Conservation (phyloP, 805 yeast genomes). For the Monosporozyma aerobia region DNA sequence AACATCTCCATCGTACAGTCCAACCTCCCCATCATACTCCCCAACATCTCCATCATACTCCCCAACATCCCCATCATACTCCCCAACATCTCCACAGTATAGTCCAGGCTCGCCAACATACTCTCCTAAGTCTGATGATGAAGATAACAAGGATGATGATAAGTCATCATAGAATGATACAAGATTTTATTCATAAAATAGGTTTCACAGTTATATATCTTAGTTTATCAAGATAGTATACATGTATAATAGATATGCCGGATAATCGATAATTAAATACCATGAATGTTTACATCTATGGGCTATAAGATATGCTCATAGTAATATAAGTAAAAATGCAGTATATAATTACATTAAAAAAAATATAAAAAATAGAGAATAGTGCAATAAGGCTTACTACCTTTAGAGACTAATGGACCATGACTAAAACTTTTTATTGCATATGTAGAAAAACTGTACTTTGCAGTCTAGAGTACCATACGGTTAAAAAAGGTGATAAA, state of each 20-base stretch:
- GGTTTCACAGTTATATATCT: neutral
- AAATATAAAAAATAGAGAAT: neutral
- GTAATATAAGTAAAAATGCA: neutral
- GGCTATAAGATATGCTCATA: neutral
- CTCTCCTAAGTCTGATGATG: constrained; percentile 34
- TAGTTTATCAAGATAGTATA: neutral
- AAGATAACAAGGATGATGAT: constrained; percentile 12
- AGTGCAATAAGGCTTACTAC: neutral
- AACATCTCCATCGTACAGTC: constrained; percentile 53
- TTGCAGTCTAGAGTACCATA: neutral
- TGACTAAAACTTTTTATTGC: neutral
- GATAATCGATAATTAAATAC: neutral
- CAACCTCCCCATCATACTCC: constrained; percentile 44
- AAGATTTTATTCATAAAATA: neutral
- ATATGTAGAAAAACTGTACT: neutral
- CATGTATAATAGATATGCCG: neutral
- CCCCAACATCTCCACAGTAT: constrained; percentile 56
- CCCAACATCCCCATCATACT: constrained; percentile 59
- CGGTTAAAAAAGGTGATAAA: neutral
- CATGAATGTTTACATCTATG: neutral
- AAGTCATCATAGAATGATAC: neutral
- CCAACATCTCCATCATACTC: constrained; percentile 43
- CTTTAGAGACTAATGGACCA: neutral
- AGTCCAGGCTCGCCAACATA: constrained; percentile 49
- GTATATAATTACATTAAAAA: neutral